phyloP scores from a whole-genome alignment of 148 eudicot genomes.

The Amaranthus palmeri region DNA sequence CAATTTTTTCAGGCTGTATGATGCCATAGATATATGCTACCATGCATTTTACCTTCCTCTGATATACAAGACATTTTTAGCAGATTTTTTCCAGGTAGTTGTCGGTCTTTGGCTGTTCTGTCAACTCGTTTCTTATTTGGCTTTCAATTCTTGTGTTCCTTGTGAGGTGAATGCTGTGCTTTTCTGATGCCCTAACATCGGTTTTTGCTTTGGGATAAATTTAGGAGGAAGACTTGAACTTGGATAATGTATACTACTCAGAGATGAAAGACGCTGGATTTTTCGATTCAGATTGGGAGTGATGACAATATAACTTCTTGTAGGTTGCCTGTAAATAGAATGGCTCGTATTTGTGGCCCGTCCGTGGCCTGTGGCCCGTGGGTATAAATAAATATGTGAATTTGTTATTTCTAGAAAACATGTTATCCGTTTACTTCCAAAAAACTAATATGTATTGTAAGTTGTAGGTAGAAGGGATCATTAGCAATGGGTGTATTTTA shows the following conservation, averaged over 20 bases:
- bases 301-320: constrained; percentile 9
- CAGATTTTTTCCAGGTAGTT: constrained; percentile 66
- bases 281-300: constrained; percentile 66
- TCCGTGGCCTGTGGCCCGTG: background rate
- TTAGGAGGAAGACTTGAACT: constrained; percentile 63
- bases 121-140: background rate
- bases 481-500: too few relatives aligned
- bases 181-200: background rate
- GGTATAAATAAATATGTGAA: constrained; percentile 7
- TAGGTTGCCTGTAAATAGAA: constrained; percentile 31
- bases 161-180: background rate
- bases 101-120: background rate
- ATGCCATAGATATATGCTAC: constrained; percentile 52
- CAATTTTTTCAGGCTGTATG: constrained; percentile 51
- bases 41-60: constrained; percentile 70
- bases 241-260: constrained; percentile 70
- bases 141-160: background rate
- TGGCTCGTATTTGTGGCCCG: too few relatives aligned
- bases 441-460: too few relatives aligned
- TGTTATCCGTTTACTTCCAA: too few relatives aligned
- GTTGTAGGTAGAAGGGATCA: too few relatives aligned
- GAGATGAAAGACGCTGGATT: constrained; percentile 84
- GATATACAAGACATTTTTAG: constrained; percentile 55
- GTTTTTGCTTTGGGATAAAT: constrained; percentile 7
- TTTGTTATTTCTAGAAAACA: background rate